Conservation (phyloP, 768 basidiomycete genomes). For the Tricholoma sp. region DNA sequence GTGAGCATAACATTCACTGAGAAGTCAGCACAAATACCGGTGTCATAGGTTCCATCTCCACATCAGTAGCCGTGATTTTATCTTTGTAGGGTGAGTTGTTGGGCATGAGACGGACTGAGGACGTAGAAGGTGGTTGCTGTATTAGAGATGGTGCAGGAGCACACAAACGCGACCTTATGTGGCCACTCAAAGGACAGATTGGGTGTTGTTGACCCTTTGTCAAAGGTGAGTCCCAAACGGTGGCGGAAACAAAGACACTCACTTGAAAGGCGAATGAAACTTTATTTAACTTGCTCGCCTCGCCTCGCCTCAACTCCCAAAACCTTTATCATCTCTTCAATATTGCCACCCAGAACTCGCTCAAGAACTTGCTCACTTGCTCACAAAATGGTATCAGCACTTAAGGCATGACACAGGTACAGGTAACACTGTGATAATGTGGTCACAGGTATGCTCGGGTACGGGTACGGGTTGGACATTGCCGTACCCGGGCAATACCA, state of each 20-base stretch:
- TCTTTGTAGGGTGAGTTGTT: background rate
- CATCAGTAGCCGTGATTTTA: background rate
- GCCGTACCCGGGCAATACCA: too few species aligned
- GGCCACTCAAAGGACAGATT: background rate
- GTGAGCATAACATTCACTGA: background rate
- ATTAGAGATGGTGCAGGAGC: background rate
- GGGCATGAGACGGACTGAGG: background rate
- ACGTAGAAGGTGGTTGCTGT: background rate
- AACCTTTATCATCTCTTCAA: background rate
- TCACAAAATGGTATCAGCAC: background rate
- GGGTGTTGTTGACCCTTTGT: background rate
- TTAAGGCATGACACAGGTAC: too few species aligned
- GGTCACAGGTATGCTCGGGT: too few species aligned
- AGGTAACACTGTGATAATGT: too few species aligned
- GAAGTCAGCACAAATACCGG: background rate
- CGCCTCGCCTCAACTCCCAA: background rate
- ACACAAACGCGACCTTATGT: background rate
- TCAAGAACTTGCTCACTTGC: background rate
- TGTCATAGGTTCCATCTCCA: background rate
- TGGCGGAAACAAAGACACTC: background rate
- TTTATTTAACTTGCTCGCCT: background rate
- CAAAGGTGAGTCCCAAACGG: background rate
- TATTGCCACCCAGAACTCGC: background rate
- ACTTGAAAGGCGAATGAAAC: background rate
- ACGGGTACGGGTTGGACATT: too few species aligned